Evolutionary conservation across 495 filamentous ascomycete species (phyloP), one percentile per base, ranked within the genome.

Genomic region (Aspergillus cavernicola): DNA sequence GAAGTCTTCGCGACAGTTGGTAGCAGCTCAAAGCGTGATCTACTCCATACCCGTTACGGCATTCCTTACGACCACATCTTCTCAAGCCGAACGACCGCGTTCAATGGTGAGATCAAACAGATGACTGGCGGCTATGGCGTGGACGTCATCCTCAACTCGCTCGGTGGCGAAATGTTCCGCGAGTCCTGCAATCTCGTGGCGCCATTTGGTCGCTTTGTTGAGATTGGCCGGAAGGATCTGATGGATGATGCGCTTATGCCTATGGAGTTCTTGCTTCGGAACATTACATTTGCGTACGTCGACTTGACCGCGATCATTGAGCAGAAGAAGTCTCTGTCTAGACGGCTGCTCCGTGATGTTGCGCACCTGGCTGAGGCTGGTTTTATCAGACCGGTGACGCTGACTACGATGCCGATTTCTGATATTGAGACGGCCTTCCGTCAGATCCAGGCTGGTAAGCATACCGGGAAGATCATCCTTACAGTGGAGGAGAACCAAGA

Each of bases 1-100:
- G 75, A 83, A 51, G 70, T 87, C 13, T 86, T 77, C 60, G 79
- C 70, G 0, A 86, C 83, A 0, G 84, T 82, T 0, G 75, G 79
- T 0, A 76, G 69, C 5, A 50, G 67, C 1, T 73, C 79, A 26
- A 82, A 85, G 67, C 76, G 75, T 37, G 57, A 72, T 4, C 66
- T 83, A 11, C 64, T 88, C 11, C 65, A 71, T 20, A 61, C 68
- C 16, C 62, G 71, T 13, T 83, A 76, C 55, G 69, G 68, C 10
- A 66, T 88, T 10, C 68, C 74, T 0, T 69, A 75, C 11, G 68
- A 80, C 20, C 81, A 73, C 46, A 80, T 88, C 43, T 81, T 86
- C 62, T 80, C 66, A 61, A 76, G 75, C 76, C 56, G 75, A 62
- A 59, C 63, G 13, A 24, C 49, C 22, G 57, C 53, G 6, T 74